phyloP scores from a whole-genome alignment of 352 stramenopile genomes.

The Globisporangium nagaii region DNA sequence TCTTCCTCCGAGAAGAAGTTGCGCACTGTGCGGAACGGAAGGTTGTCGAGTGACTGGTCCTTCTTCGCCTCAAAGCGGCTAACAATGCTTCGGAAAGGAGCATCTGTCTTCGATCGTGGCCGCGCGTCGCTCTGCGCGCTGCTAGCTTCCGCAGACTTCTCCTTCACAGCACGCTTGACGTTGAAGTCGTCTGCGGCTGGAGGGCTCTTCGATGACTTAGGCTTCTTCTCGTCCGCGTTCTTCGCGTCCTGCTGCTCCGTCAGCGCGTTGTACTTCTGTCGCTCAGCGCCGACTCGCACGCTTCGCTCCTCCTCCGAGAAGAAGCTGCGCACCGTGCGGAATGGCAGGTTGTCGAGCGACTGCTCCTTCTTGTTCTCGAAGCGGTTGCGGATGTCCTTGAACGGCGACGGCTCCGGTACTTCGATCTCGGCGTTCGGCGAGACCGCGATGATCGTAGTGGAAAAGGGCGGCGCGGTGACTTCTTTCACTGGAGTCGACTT shows the following conservation, averaged over 20 bases:
- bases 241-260: conserved; percentile 40
- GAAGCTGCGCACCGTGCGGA: conserved; percentile 52
- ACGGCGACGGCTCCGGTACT: conserved; percentile 12
- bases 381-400: conserved; percentile 43
- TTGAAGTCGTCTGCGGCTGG: not conserved
- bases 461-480: not conserved
- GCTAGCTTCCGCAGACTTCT: not conserved
- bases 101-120: not conserved
- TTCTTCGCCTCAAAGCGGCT: conserved; percentile 44
- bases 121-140: not conserved
- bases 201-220: not conserved
- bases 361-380: conserved; percentile 53
- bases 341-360: conserved; percentile 38
- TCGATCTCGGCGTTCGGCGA: conserved; percentile 20
- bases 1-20: conserved; percentile 43
- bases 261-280: conserved; percentile 43
- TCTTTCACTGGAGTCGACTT: conserved; percentile 1
- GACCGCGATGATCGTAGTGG: conserved; percentile 2
- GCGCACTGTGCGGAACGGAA: conserved; percentile 46
- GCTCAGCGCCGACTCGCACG: conserved; percentile 37
- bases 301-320: conserved; percentile 44
- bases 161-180: not conserved
- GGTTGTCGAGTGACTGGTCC: conserved; percentile 36
- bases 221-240: conserved; percentile 1
- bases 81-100: not conserved